These are phyloP conservation scores for Laburnicola sp. DNA, from an alignment of 2,329 filamentous ascomycete species.

Conservation along the genomic window DNA sequence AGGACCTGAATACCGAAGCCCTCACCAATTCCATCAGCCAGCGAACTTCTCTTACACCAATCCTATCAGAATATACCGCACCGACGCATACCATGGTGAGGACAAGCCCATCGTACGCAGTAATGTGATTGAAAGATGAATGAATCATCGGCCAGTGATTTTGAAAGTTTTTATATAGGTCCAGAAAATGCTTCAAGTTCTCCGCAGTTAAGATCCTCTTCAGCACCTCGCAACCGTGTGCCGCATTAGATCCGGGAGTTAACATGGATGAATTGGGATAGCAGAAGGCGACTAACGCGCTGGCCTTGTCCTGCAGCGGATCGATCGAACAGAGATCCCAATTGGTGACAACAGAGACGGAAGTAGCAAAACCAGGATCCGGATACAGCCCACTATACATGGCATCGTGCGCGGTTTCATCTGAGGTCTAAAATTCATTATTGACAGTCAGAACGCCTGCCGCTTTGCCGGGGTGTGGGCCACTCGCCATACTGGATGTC, in stretches of 20 bases:
- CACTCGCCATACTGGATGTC: conserved; percentile 52
- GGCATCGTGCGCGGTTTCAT: conserved; percentile 51
- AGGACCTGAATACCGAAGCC: conserved; percentile 61
- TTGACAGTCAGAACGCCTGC: conserved; percentile 48
- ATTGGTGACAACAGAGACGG: conserved; percentile 42
- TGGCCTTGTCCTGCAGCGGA: conserved; percentile 52
- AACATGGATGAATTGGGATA: conserved; percentile 49
- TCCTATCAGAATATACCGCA: conserved; percentile 70
- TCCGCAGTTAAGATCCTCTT: conserved; percentile 64
- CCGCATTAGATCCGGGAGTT: conserved; percentile 31
- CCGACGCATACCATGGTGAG: conserved; percentile 73
- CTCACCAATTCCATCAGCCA: conserved; percentile 69
- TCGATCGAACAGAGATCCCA: conserved; percentile 50
- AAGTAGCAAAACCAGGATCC: conserved; percentile 49
- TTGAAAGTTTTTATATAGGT: conserved; percentile 72
- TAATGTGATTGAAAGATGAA: conserved; percentile 68
- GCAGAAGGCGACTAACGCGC: conserved; percentile 55
- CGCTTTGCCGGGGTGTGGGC: conserved; percentile 49
- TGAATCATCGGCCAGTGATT: conserved; percentile 74
- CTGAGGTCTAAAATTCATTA: conserved; percentile 45
- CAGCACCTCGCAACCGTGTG: conserved; percentile 58
- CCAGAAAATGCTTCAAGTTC: conserved; percentile 71
- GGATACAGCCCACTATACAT: conserved; percentile 55
- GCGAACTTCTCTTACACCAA: conserved; percentile 64
- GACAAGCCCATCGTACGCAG: conserved; percentile 68